These are phyloP conservation scores for Populus hybrid DNA, from an alignment of 441 rosid genomes.

Conservation along the genomic window DNA sequence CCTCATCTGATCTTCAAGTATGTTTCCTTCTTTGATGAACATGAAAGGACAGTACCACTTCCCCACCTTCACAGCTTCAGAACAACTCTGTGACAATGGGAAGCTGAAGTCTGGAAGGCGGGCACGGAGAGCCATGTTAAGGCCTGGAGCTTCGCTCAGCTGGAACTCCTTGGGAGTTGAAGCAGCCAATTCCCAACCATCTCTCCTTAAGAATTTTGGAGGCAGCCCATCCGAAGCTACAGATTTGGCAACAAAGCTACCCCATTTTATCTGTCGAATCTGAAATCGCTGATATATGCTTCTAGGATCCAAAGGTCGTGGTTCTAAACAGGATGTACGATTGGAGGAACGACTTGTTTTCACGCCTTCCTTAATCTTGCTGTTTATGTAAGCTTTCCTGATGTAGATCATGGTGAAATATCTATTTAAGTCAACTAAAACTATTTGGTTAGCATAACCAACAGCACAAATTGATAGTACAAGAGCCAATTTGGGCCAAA, in stretches of 20 bases:
- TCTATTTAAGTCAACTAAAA: not conserved
- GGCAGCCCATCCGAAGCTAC: conserved; percentile 43
- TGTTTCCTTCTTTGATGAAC: conserved; percentile 42
- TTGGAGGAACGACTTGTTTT: conserved; percentile 39
- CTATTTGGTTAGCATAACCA: too few species aligned
- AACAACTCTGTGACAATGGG: conserved; percentile 15
- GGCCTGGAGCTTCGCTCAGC: conserved; percentile 50
- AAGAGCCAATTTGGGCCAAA: too few species aligned
- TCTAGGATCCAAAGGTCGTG: conserved; percentile 31
- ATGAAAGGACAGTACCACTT: conserved; percentile 67
- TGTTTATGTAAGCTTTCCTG: conserved; percentile 41
- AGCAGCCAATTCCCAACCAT: conserved; percentile 37
- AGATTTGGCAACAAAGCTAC: conserved; percentile 39
- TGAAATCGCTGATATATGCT: conserved; percentile 47
- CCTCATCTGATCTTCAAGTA: conserved; percentile 30
- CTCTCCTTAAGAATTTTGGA: conserved; percentile 49
- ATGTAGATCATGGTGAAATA: not conserved
- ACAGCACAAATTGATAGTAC: too few species aligned
- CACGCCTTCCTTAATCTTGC: conserved; percentile 42
- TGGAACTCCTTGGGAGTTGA: conserved; percentile 29
- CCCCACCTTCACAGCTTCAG: conserved; percentile 34
- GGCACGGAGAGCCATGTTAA: conserved; percentile 30
- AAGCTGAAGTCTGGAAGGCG: conserved; percentile 36
- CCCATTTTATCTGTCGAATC: conserved; percentile 17
- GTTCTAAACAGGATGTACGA: conserved; percentile 28